Base-by-base conservation (phyloP, 169 alveolate genomes). In the Plasmodium yoelii region DNA sequence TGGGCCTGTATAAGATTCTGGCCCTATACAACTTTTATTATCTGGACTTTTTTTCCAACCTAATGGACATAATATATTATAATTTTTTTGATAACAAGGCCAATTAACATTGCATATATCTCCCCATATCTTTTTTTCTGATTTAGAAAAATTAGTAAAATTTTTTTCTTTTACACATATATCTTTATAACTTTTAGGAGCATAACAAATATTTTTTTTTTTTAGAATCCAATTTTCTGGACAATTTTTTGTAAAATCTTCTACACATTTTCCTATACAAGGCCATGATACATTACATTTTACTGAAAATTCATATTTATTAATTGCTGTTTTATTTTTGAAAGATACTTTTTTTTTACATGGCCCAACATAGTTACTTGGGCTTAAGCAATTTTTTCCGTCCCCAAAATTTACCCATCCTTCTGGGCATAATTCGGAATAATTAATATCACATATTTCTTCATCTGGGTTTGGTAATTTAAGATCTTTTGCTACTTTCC, bases 391-490 rank as follows among this genome's bases (percentile, higher is more conserved):
- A 72, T 18, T 82, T 49, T 28, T 56, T 28, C 80, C 88, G 47
- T 90, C 84, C 49, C 88, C 88, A 24, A 72, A 70, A 46, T 74
- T 72, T 2, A 86, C 89, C 96, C 96, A 93, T 80, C 92, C 92
- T 28, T 91, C 94, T 13, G 96, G 96, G 34, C 96, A 93, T 59
- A 93, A 84, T 64, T 91, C 89, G 6, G 95, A 53, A 53, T 87
- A 93, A 69, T 93, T 93, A 7, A 89, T 69, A 42, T 92, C 95
- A 75, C 96, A 93, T 22, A 64, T 55, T 22, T 75, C 93, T 6
- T 75, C 88, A 3, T 69, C 89, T 19, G 94, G 94, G 12, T 75
- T 65, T 22, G 84, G 90, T 57, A 93, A 47, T 0, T 80, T 64
- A 39, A 93, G 70, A 9, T 82, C 59, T 34, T 67, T 75, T 28